These are phyloP conservation scores for Malbranchea cinnamomea DNA, from an alignment of 2,329 filamentous ascomycete genomes.

Conservation along the genomic window DNA sequence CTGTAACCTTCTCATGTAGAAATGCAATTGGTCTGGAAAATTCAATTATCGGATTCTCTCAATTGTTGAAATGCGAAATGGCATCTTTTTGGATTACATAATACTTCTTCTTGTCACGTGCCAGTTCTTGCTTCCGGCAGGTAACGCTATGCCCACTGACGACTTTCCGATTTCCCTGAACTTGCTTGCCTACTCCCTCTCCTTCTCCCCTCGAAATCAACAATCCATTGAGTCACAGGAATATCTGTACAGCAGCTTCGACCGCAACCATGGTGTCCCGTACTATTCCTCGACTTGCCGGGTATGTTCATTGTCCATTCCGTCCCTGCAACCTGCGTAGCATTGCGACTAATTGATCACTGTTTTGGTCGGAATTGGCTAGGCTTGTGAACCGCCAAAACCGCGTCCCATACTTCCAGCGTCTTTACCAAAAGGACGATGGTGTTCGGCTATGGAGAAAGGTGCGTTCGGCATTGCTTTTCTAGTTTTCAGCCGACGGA, in stretches of 20 bases:
- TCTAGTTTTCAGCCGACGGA: too few relatives aligned
- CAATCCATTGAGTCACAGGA: background rate
- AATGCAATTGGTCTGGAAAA: too few relatives aligned
- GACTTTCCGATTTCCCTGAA: too few relatives aligned
- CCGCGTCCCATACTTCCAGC: slow-evolving; percentile 52
- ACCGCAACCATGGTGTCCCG: slow-evolving; percentile 27
- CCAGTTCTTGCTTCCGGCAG: background rate
- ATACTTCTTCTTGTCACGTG: background rate
- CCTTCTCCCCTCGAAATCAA: background rate
- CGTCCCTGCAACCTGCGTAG: too few relatives aligned
- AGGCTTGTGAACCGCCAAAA: slow-evolving; percentile 49
- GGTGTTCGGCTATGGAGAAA: slow-evolving; percentile 53
- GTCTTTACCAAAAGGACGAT: slow-evolving; percentile 51
- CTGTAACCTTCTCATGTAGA: too few relatives aligned
- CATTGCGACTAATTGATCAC: background rate
- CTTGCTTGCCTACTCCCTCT: too few relatives aligned
- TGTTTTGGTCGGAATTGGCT: slow-evolving; percentile 5
- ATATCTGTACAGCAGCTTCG: slow-evolving; percentile 11
- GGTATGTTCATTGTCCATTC: too few relatives aligned
- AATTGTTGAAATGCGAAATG: too few relatives aligned
- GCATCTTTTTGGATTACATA: background rate
- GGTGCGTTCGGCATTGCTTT: too few relatives aligned
- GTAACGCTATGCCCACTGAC: too few relatives aligned
- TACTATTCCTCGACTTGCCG: slow-evolving; percentile 28
- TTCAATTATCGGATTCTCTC: too few relatives aligned